Conservation (phyloP, 192 early-diverging fungal genomes). For the Anaeromyces robustus region DNA sequence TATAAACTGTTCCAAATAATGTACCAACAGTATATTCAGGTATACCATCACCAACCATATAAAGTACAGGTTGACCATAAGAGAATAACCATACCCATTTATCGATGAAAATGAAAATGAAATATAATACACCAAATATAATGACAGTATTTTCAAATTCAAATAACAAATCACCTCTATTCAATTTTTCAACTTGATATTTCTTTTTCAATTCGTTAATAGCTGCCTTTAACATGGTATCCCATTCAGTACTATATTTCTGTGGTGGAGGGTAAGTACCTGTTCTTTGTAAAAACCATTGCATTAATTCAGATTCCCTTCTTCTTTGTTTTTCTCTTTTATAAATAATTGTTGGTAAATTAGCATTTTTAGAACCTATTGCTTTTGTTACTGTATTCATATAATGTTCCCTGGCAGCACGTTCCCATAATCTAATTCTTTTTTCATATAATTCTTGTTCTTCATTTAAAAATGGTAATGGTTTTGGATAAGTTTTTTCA, state of each 20-base stretch:
- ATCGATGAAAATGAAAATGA: slow-evolving; percentile 23
- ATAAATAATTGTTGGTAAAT: slow-evolving; percentile 6
- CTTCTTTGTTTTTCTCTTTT: slow-evolving; percentile 11
- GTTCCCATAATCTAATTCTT: slow-evolving; percentile 14
- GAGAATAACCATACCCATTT: slow-evolving; percentile 18
- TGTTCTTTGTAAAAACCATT: slow-evolving; percentile 16
- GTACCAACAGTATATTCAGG: slow-evolving; percentile 12
- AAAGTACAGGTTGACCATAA: slow-evolving; percentile 6
- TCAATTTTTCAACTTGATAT: slow-evolving; percentile 24
- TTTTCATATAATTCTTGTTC: slow-evolving; percentile 3
- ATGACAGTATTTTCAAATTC: slow-evolving; percentile 22
- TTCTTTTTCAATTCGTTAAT: slow-evolving; percentile 21
- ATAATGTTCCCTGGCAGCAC: slow-evolving; percentile 18
- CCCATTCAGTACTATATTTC: slow-evolving; percentile 20
- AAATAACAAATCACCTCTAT: slow-evolving; percentile 25
- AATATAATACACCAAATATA: slow-evolving; percentile 21
- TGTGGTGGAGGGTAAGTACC: slow-evolving; percentile 10
- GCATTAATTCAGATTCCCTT: slow-evolving; percentile 19
- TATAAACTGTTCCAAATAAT: slow-evolving; percentile 17
- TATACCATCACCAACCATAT: not conserved
- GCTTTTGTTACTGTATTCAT: slow-evolving; percentile 1
- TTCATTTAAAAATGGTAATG: not conserved
- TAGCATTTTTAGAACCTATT: not conserved
- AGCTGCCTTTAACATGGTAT: slow-evolving; percentile 16
- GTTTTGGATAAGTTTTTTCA: slow-evolving; percentile 1